These are phyloP conservation scores for Colletotrichum eremochloae DNA, from an alignment of 2,329 filamentous ascomycete genomes.

Conservation along the genomic window DNA sequence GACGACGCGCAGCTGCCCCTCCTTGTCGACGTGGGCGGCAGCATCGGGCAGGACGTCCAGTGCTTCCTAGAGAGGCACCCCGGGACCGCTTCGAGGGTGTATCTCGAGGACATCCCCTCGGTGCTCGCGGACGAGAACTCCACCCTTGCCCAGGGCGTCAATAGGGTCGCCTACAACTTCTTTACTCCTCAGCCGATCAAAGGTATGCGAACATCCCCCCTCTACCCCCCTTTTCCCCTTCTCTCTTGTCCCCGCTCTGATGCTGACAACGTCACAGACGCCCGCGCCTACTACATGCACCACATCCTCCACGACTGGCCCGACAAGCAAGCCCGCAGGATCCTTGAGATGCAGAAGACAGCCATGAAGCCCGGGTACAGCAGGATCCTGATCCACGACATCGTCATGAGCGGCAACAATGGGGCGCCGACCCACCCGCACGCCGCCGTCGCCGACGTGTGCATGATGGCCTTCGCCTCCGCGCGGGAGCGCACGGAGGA, in stretches of 20 bases:
- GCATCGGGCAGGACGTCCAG: constrained; percentile 19
- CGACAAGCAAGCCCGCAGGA: constrained; percentile 56
- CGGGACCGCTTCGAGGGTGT: constrained; percentile 18
- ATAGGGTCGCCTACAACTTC: constrained; percentile 51
- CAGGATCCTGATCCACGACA: constrained; percentile 55
- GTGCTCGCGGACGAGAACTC: constrained; percentile 19
- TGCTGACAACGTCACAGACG: constrained; percentile 41
- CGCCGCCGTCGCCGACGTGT: constrained; percentile 14
- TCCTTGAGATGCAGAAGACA: constrained; percentile 57
- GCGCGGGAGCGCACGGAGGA: constrained; percentile 21
- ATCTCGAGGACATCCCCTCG: constrained; percentile 23
- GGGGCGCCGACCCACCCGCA: constrained; percentile 23
- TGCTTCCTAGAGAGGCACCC: constrained; percentile 10
- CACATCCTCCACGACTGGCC: constrained; percentile 70
- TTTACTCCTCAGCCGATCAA: constrained; percentile 54
- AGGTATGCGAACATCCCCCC: constrained; percentile 1
- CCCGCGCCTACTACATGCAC: constrained; percentile 66
- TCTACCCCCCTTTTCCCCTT: background rate
- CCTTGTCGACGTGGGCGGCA: constrained; percentile 28
- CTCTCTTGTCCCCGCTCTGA: too few species aligned
- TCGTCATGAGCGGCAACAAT: constrained; percentile 49
- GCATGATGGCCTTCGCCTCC: constrained; percentile 22
- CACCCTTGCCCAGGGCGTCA: background rate
- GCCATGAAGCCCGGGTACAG: constrained; percentile 58
- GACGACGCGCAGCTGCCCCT: constrained; percentile 9